Evolutionary conservation across 371 early-diverging fungal genomes (phyloP).

Genomic region (Rhizomucor pusillus): DNA sequence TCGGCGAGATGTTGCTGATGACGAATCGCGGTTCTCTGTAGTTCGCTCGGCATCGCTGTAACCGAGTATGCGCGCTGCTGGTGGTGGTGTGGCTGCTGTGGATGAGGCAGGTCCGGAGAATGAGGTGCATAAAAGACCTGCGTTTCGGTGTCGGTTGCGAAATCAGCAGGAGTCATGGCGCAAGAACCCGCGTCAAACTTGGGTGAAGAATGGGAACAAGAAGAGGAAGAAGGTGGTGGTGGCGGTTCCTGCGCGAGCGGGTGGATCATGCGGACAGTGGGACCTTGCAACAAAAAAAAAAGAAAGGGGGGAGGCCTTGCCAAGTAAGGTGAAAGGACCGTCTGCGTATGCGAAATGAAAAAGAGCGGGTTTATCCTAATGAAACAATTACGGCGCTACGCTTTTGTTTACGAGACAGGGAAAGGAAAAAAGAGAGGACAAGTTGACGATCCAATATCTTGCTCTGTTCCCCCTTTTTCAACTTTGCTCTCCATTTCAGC

Average conservation of each 20-base stretch:
- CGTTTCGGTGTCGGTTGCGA: background rate
- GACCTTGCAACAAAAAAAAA: background rate
- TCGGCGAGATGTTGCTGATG: slow-evolving; percentile 30
- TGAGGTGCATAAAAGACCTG: slow-evolving; percentile 20
- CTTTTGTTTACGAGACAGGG: too few species aligned
- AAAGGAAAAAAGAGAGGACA: slow-evolving; percentile 1
- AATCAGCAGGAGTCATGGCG: background rate
- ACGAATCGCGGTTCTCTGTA: slow-evolving; percentile 25
- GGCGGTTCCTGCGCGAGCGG: slow-evolving; percentile 12
- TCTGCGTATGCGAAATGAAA: background rate
- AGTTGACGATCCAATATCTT: too few species aligned
- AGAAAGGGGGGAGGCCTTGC: slow-evolving; percentile 4
- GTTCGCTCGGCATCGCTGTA: slow-evolving; percentile 41
- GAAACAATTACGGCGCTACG: background rate
- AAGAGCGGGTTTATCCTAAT: too few species aligned
- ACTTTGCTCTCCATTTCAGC: too few species aligned
- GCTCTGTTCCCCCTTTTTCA: too few species aligned
- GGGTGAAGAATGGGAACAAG: slow-evolving; percentile 5
- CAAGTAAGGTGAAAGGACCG: too few species aligned
- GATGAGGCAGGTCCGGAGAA: slow-evolving; percentile 13
- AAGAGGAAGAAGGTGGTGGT: background rate
- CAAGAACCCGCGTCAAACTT: slow-evolving; percentile 2
- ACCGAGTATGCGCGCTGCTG: slow-evolving; percentile 46
- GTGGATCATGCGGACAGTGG: slow-evolving; percentile 15
- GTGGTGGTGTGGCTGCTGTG: slow-evolving; percentile 2